Evolutionary conservation across 495 filamentous ascomycete genomes (phyloP).

Genomic region (Penicillium desertorum): DNA sequence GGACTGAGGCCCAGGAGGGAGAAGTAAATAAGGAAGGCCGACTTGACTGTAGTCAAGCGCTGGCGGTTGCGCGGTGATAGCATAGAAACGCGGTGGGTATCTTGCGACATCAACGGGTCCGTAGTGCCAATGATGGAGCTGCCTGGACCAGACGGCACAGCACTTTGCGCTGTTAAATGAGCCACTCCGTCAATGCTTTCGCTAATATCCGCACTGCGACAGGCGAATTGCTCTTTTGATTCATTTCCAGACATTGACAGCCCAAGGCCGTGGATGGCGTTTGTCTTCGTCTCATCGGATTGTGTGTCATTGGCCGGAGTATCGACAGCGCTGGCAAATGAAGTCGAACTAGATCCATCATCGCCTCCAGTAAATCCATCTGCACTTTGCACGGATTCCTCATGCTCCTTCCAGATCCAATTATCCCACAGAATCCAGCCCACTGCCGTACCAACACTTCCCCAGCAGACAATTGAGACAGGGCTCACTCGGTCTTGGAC

Average conservation of each 20-base stretch:
- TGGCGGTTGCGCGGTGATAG: constrained; percentile 64
- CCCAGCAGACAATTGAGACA: constrained; percentile 79
- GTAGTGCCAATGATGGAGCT: constrained; percentile 9
- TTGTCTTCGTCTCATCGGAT: constrained; percentile 30
- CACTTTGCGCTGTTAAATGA: constrained; percentile 8
- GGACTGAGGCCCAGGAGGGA: constrained; percentile 86
- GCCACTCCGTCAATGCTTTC: constrained; percentile 10
- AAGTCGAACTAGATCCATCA: constrained; percentile 49
- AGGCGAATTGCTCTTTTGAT: constrained; percentile 27
- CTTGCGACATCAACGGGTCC: constrained; percentile 18
- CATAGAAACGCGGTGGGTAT: constrained; percentile 28
- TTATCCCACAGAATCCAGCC: constrained; percentile 91
- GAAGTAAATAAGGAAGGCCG: constrained; percentile 89
- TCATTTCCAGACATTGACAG: constrained; percentile 41
- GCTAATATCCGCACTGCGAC: constrained; percentile 22
- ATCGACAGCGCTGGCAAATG: constrained; percentile 41
- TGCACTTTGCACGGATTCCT: constrained; percentile 38
- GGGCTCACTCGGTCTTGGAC: constrained; percentile 81
- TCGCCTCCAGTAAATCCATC: constrained; percentile 43
- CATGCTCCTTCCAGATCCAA: constrained; percentile 69
- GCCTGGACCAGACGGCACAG: constrained; percentile 16
- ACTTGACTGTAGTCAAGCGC: constrained; percentile 76
- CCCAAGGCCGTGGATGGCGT: constrained; percentile 49
- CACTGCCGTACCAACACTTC: constrained; percentile 76
- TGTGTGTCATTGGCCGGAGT: constrained; percentile 26